Evolutionary conservation across 768 basidiomycete species (phyloP), one percentile per base, ranked within the genome.

Genomic region (Lactifluus rugatus): DNA sequence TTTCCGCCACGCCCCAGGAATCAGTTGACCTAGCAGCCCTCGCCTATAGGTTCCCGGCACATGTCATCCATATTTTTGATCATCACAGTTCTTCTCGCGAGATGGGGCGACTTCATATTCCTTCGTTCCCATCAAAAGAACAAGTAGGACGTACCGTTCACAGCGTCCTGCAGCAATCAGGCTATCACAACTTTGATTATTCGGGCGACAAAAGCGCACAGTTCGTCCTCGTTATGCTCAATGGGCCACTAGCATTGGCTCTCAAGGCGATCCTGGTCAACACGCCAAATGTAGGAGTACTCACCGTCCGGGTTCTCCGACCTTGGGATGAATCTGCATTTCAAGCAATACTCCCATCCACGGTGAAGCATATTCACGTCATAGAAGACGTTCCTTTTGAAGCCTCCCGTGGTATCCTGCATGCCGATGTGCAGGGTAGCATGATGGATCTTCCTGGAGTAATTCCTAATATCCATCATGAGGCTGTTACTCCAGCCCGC

Each of bases 31-130:
- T 92, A 55, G 81, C 93, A 2, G 66, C 80, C 26, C 76, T 91
- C 48, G 77, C 91, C n/a, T 93, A 93, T 74, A 77, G 76, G 58
- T 71, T 88, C 50, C 76, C 77, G 19, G 78, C 74, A 42, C 90
- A 95, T 70, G 83, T 89, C 56, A 78, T 93, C 55, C 93, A 97
- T 70, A 73, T 97, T 42, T 93, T 98, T 67, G 93, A 98, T 70
- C 89, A 95, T 65, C 78, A 89, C 67, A 81, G 82, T 60, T 77
- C 83, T 32, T 76, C 84, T 34, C 84, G 95, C 25, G 93, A 98
- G 72, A 73, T 81, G 34, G 82, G 87, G 2, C 79, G 83, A 54
- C 66, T 75, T 34, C 71, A 82, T 37, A 65, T 70, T 26, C 75
- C 76, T 9, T 54, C 77, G 2, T 65, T 76, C 16, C 62, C 70